Evolutionary conservation across 805 yeast species (phyloP), one percentile per base, ranked within the genome.

Genomic region (Schwanniomyces polymorphus): DNA sequence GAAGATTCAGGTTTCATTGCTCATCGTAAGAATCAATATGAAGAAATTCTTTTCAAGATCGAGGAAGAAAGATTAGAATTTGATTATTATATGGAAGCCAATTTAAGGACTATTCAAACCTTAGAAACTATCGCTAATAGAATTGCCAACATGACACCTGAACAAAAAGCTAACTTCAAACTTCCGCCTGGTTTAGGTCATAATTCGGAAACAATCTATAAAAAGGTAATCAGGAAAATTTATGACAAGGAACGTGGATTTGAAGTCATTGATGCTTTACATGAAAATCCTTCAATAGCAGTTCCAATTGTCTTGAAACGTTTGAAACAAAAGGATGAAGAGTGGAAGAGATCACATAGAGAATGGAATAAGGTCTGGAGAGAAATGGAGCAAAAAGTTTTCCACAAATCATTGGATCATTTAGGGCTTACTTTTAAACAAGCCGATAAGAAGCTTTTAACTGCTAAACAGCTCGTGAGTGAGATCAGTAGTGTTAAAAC

Each of bases 301-400:
- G 94, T 94, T 29, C 98, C 99, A 1, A 84, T 94, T 48, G 95
- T 94, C 11, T 75, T 94, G 65, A 88, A 86, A 57, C 82, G 99
- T 61, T 79, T 94, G 63, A 94, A 94, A 68, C 98, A 94, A 68
- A 94, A 94, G 68, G 98, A 94, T 64, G 98, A 94, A 68, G 99
- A 94, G 68, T 94, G 99, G 99, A 88, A 90, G 67, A 82, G 97
- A 52, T 91, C 97, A 1, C 99, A 92, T 60, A 82, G 98, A 58
- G 98, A 94, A 65, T 94, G 99, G 98, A 92, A 92, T 69, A 92
- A 92, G 64, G 96, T 91, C 11, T 94, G 99, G 99, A 84, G 99
- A 62, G 98, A 92, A 68, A 84, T 95, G 70, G 99, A 94, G 67
- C 97, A 91, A 61, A 91, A 90, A 59, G 96, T 91, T 0, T 91